These are phyloP conservation scores for Ehretia macrophylla DNA, from an alignment of 257 asterid species.

Conservation along the genomic window DNA sequence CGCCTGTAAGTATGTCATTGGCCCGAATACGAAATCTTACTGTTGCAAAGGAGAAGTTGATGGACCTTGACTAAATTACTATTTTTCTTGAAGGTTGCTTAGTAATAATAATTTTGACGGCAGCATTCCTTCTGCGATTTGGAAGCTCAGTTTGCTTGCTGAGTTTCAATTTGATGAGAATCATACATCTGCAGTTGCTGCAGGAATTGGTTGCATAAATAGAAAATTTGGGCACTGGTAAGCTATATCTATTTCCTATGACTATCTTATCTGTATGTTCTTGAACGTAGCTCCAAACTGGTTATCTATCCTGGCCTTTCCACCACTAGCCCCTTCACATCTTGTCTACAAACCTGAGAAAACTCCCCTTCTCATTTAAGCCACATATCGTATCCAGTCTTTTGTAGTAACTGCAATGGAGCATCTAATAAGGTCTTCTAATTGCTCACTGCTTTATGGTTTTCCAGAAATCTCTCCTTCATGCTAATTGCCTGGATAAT, in stretches of 20 bases:
- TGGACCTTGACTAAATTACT: neutral
- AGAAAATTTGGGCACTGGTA: conserved; percentile 84
- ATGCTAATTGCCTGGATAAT: too few relatives aligned
- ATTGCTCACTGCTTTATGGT: too few relatives aligned
- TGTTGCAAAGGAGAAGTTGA: neutral
- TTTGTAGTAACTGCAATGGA: too few relatives aligned
- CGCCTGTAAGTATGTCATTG: conserved; percentile 45
- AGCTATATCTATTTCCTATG: conserved; percentile 8
- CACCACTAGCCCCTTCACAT: too few relatives aligned
- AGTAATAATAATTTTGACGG: conserved; percentile 67
- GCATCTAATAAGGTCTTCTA: too few relatives aligned
- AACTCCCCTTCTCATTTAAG: too few relatives aligned
- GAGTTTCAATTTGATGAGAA: conserved; percentile 54
- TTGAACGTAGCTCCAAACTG: too few relatives aligned
- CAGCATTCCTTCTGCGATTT: conserved; percentile 63
- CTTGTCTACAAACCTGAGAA: too few relatives aligned
- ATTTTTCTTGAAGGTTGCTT: conserved; percentile 50
- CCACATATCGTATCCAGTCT: too few relatives aligned
- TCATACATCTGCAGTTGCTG: conserved; percentile 37
- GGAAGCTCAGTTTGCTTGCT: conserved; percentile 53
- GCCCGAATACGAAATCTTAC: neutral
- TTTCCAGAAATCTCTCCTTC: too few relatives aligned
- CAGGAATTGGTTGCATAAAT: conserved; percentile 48
- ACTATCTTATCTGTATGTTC: neutral
- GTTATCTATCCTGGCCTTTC: too few relatives aligned